Base-by-base conservation (phyloP, 2,329 filamentous ascomycete species). In the Calonectria naviculata region DNA sequence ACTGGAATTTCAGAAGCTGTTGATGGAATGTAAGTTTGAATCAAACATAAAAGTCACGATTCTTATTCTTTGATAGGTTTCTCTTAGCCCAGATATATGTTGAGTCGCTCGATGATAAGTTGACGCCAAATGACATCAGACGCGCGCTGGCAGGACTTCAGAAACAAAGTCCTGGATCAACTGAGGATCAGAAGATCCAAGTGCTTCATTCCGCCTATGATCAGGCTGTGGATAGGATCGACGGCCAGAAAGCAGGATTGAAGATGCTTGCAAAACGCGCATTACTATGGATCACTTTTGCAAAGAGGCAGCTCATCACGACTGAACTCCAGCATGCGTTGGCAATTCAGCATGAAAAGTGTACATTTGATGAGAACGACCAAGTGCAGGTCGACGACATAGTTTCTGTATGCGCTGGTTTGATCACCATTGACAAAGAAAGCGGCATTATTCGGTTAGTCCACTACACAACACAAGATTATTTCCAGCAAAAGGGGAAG, bases 391-490 rank as follows among this genome's bases (percentile, higher is more conserved):
- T 83, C 1, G 77, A 81, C 5, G 76, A 81, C 3, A 67, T 86
- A 1, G 67, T 85, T 0, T 82, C 82, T 5, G 76, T 78, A 1
- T 87, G 85, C 67, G 81, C 80, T 41, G 85, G 86, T 0, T 64
- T 88, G 15, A 81, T 87, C 1, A 83, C 79, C 0, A 42, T 85
- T 4, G 84, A 87, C 38, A 67, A 82, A 56, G 71, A 83, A 56
- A 87, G 79, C 56, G 54, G 78, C n/a, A 76, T 83, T 28, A 76
- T 87, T 10, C 80, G 84, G 5, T 71, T 87, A 0, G 83, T 86
- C 5, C 86, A 88, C 71, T 85, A 85, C 66, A 87, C 86, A 0
- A 80, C 85, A 2, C 83, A 87, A 49, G 81, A 87, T 44, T 88
- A 85, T 73, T 82, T 88, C 49, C 31, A 34, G 10, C 31, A 34